Percentiles rank a stretch among this genome's conserved stretches.
These are phyloP conservation scores for Passalora sequoiae DNA, from an alignment of 2,329 filamentous ascomycete genomes.

Conservation along the genomic window DNA sequence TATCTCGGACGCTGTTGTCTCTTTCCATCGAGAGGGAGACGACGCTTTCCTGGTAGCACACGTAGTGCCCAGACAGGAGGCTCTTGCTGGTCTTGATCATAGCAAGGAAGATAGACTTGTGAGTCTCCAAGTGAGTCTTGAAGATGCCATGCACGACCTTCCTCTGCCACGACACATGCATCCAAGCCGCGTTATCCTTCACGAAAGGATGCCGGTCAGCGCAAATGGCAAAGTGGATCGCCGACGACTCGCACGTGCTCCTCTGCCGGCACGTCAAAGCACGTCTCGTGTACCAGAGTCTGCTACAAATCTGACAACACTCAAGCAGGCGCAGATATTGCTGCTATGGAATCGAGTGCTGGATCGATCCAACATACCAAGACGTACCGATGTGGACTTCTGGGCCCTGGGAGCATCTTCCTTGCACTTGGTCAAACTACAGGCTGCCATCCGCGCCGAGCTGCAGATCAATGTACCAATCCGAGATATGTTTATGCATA, in stretches of 20 bases:
- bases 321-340: slow-evolving; percentile 16
- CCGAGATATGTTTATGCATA: slow-evolving; percentile 36
- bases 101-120: neutral
- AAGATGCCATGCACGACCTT: slow-evolving; percentile 22
- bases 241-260: slow-evolving; percentile 18
- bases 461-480: slow-evolving; percentile 35
- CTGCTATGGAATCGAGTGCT: slow-evolving; percentile 17
- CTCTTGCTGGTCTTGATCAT: neutral
- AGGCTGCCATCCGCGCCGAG: slow-evolving; percentile 30
- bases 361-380: slow-evolving; percentile 10
- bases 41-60: slow-evolving; percentile 32
- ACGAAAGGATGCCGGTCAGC: slow-evolving; percentile 29
- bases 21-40: slow-evolving; percentile 17
- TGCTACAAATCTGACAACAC: slow-evolving; percentile 6
- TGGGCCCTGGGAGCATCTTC: slow-evolving; percentile 43
- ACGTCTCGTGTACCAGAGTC: neutral
- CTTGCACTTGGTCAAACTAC: slow-evolving; percentile 39
- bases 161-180: slow-evolving; percentile 37
- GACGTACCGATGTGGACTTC: slow-evolving; percentile 35
- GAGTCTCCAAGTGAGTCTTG: slow-evolving; percentile 16
- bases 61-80: slow-evolving; percentile 23
- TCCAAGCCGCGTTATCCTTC: slow-evolving; percentile 29
- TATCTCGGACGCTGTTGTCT: slow-evolving; percentile 29
- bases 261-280: slow-evolving; percentile 16
- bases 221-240: slow-evolving; percentile 32